phyloP scores from a whole-genome alignment of 2,329 filamentous ascomycete species.

The Colletotrichum paranaense region DNA sequence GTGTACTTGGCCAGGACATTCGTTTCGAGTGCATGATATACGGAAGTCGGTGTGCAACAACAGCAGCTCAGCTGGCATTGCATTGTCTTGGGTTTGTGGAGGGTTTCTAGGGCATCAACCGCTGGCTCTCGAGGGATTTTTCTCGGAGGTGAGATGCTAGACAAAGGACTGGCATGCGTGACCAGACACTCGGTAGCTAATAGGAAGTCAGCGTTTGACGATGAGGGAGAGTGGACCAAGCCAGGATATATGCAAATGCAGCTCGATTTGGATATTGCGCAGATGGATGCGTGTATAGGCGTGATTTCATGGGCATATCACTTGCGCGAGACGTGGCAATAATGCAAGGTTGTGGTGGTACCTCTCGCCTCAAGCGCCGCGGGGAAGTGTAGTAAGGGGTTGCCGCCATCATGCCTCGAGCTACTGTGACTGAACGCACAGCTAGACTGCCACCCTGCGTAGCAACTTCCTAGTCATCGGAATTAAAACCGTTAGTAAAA shows the following conservation, averaged over 20 bases:
- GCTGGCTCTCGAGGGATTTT: background rate
- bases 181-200: conserved; percentile 2
- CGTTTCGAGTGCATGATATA: background rate
- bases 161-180: background rate
- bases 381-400: background rate
- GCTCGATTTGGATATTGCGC: background rate
- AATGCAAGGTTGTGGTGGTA: background rate
- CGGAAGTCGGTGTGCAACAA: background rate
- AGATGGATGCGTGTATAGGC: background rate
- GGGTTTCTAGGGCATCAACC: background rate
- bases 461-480: background rate
- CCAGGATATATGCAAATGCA: background rate
- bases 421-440: background rate
- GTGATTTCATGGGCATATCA: background rate
- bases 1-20: background rate
- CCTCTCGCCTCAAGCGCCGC: background rate
- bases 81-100: background rate
- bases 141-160: background rate
- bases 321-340: conserved; percentile 1
- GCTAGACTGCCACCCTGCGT: background rate
- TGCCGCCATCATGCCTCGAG: background rate
- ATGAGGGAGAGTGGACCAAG: background rate
- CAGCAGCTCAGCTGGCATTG: too few species aligned
- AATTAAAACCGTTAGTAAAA: background rate
- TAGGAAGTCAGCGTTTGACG: background rate